phyloP scores from a whole-genome alignment of 139 green algal species.

The Nannochloris sp. region DNA sequence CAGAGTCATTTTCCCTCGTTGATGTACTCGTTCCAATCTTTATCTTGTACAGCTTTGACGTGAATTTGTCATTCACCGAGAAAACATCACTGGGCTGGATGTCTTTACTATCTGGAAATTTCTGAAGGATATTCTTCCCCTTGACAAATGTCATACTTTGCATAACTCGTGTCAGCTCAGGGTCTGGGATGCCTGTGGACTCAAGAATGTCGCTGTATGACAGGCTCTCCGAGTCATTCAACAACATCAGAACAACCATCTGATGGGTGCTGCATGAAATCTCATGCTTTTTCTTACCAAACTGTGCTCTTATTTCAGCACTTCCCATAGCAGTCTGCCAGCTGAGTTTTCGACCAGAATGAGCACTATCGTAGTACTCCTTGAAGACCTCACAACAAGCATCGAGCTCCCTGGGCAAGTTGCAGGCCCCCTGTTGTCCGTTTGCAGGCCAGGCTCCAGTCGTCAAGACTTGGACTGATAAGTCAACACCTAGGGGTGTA shows the following conservation, averaged over 20 bases:
- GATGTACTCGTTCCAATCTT: constrained; percentile 54
- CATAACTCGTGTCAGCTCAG: constrained; percentile 81
- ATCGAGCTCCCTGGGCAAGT: constrained; percentile 76
- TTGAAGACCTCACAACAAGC: constrained; percentile 61
- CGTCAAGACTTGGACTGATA: constrained; percentile 87
- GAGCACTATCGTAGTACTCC: constrained; percentile 68
- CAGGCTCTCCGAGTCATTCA: constrained; percentile 76
- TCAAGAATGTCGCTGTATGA: constrained; percentile 53
- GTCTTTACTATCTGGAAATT: constrained; percentile 77
- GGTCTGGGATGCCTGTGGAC: constrained; percentile 66
- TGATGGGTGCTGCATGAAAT: constrained; percentile 89
- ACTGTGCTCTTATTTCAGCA: constrained; percentile 73
- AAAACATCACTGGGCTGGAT: constrained; percentile 78
- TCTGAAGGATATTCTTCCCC: constrained; percentile 87
- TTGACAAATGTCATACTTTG: constrained; percentile 85
- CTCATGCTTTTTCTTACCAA: constrained; percentile 67
- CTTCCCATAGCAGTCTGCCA: constrained; percentile 96
- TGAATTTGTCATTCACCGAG: constrained; percentile 79
- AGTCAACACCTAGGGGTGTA: constrained; percentile 52
- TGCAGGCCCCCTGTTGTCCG: constrained; percentile 46
- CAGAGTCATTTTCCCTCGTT: constrained; percentile 74
- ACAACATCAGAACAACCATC: constrained; percentile 88
- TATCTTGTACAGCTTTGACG: constrained; percentile 73
- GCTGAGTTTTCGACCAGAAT: constrained; percentile 69
- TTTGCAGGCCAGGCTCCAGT: constrained; percentile 82